These are phyloP conservation scores for Dendrobium huoshanense DNA, from an alignment of 106 monocot genomes.

Conservation along the genomic window DNA sequence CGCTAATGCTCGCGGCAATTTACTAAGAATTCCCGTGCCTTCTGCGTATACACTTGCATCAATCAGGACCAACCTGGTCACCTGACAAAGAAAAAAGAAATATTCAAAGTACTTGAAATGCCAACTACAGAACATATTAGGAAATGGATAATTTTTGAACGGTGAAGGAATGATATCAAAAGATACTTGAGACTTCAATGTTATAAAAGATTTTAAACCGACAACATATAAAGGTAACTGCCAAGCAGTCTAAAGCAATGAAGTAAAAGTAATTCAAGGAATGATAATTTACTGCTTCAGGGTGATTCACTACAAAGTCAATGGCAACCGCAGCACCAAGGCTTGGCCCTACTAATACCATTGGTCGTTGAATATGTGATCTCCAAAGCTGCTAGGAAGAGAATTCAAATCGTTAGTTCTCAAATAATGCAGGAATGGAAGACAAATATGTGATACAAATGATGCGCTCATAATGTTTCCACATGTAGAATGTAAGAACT, in stretches of 20 bases:
- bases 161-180: neutral
- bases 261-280: conserved; percentile 5
- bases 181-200: neutral
- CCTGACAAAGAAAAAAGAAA: conserved; percentile 21
- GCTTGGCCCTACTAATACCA: conserved; percentile 92
- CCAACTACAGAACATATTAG: neutral
- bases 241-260: neutral
- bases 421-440: neutral
- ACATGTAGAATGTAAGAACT: neutral
- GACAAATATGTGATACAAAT: neutral
- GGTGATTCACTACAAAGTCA: conserved; percentile 69
- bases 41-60: conserved; percentile 77
- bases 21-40: conserved; percentile 64
- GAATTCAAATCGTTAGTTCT: neutral
- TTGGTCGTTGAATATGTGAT: conserved; percentile 66
- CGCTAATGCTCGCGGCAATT: conserved; percentile 60
- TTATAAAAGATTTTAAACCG: neutral
- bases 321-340: conserved; percentile 96
- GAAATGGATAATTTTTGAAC: neutral
- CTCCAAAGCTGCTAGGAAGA: conserved; percentile 63
- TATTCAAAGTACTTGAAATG: neutral
- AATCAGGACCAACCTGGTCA: conserved; percentile 64
- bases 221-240: neutral
- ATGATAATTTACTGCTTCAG: conserved; percentile 55
- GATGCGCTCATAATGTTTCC: neutral